These are phyloP conservation scores for Umbelopsis sp. DNA, from an alignment of 371 early-diverging fungal species.

Conservation along the genomic window DNA sequence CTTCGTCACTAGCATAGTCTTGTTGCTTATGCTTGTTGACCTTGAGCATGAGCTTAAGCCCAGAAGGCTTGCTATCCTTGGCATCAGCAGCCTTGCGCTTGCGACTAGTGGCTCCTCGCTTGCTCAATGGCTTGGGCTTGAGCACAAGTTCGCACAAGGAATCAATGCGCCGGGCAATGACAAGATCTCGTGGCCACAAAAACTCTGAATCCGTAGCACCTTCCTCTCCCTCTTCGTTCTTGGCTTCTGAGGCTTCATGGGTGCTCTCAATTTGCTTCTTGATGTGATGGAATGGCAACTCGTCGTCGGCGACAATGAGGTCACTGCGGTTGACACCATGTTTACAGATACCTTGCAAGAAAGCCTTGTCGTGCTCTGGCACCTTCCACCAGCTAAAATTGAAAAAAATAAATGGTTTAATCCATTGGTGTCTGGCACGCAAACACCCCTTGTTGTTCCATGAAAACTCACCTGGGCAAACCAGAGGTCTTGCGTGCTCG, in stretches of 20 bases:
- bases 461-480: slow-evolving; percentile 40
- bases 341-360: slow-evolving; percentile 69
- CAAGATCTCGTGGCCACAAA: slow-evolving; percentile 68
- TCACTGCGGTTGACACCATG: slow-evolving; percentile 77
- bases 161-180: slow-evolving; percentile 63
- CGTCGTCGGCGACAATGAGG: slow-evolving; percentile 67
- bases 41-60: slow-evolving; percentile 37
- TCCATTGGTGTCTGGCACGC: neutral
- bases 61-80: slow-evolving; percentile 24
- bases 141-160: slow-evolving; percentile 61
- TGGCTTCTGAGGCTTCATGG: slow-evolving; percentile 26
- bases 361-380: slow-evolving; percentile 68
- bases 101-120: slow-evolving; percentile 30
- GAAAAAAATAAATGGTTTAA: slow-evolving; percentile 18
- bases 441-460: neutral
- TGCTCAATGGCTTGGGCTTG: slow-evolving; percentile 56
- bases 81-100: slow-evolving; percentile 33
- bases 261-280: slow-evolving; percentile 31
- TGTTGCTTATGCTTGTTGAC: slow-evolving; percentile 26
- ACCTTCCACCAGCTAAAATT: slow-evolving; percentile 72
- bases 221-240: slow-evolving; percentile 29
- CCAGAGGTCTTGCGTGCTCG: slow-evolving; percentile 52
- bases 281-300: slow-evolving; percentile 59
- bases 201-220: slow-evolving; percentile 38
- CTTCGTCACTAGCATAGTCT: slow-evolving; percentile 18